These are phyloP conservation scores for Apostasia ramifera DNA, from an alignment of 106 monocot genomes.

Conservation along the genomic window DNA sequence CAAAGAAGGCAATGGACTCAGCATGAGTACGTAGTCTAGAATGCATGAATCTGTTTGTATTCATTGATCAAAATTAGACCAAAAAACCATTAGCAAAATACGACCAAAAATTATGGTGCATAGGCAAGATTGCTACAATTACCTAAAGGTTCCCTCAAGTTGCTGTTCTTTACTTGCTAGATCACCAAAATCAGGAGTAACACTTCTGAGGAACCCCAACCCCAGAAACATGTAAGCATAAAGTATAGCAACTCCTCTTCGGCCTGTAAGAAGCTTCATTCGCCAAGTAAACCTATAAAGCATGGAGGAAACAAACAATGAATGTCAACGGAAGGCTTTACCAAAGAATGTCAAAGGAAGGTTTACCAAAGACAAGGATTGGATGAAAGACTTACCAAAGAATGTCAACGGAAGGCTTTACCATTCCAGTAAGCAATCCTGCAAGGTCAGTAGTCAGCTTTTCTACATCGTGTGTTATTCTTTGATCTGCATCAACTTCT, in stretches of 20 bases:
- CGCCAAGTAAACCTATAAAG: conserved; percentile 94
- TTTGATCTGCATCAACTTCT: conserved; percentile 94
- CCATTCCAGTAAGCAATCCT: conserved; percentile 91
- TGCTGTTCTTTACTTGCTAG: conserved; percentile 84
- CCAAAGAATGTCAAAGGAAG: not conserved
- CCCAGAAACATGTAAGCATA: conserved; percentile 95
- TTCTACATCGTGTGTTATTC: conserved; percentile 90
- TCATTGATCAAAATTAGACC: conserved; percentile 2
- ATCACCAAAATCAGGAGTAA: conserved; percentile 92
- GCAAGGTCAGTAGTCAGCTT: conserved; percentile 86
- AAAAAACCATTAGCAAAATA: not conserved
- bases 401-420: conserved; percentile 94
- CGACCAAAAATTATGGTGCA: not conserved
- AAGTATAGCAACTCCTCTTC: conserved; percentile 87
- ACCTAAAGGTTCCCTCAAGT: conserved; percentile 96
- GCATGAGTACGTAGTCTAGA: conserved; percentile 94
- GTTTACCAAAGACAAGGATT: not conserved
- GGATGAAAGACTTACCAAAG: conserved; percentile 63
- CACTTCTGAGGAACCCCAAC: conserved; percentile 85
- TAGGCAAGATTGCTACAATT: not conserved
- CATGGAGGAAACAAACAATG: too few relatives aligned
- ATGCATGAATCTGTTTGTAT: conserved; percentile 72
- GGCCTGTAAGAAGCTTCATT: conserved; percentile 90
- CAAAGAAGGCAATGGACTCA: conserved; percentile 99
- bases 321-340: not conserved